A percentile compares a stretch with the other conserved stretches of the same genome.
These are phyloP conservation scores for Porphyridium purpureum DNA, from an alignment of 23 red algal species.

Conservation along the genomic window DNA sequence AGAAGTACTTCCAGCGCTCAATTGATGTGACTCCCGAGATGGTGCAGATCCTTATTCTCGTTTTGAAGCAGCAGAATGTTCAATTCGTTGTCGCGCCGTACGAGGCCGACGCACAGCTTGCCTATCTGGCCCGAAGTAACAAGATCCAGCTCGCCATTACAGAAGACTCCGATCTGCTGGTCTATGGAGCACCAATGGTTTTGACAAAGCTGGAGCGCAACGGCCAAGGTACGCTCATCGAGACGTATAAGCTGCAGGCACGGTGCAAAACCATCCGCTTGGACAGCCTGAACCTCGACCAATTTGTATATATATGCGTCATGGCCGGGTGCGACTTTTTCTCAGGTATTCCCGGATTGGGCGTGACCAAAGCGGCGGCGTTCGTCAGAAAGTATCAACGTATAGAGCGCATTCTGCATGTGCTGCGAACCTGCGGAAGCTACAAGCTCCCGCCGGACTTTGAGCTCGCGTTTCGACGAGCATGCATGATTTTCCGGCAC, in stretches of 20 bases:
- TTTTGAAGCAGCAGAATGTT: conserved; percentile 33
- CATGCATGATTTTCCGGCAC: conserved; percentile 65
- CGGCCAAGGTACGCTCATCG: conserved; percentile 59
- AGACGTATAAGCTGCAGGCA: conserved; percentile 40
- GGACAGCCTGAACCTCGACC: conserved; percentile 50
- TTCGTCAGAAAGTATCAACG: conserved; percentile 29
- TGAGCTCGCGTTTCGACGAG: conserved; percentile 23
- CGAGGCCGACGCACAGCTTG: conserved; percentile 97
- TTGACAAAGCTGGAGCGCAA: conserved; percentile 73
- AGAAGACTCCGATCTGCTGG: conserved; percentile 94
- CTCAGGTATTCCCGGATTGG: conserved; percentile 55
- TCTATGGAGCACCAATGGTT: conserved; percentile 61
- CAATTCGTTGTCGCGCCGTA: conserved; percentile 85
- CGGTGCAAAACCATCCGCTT: conserved; percentile 22
- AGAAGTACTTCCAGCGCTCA: conserved; percentile 48
- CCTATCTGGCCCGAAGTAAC: conserved; percentile 42
- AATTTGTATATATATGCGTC: conserved; percentile 76
- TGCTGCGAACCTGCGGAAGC: conserved; percentile 15
- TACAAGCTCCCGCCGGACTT: conserved; percentile 16
- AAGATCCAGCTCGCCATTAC: conserved; percentile 66
- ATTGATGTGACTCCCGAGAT: conserved; percentile 82
- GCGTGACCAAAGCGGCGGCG: conserved; percentile 54
- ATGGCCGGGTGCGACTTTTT: conserved; percentile 98
- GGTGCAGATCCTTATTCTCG: conserved; percentile 46
- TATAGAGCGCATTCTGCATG: conserved; percentile 22